Conservation (phyloP, 148 eudicot species). For the Simmondsia chinensis region DNA sequence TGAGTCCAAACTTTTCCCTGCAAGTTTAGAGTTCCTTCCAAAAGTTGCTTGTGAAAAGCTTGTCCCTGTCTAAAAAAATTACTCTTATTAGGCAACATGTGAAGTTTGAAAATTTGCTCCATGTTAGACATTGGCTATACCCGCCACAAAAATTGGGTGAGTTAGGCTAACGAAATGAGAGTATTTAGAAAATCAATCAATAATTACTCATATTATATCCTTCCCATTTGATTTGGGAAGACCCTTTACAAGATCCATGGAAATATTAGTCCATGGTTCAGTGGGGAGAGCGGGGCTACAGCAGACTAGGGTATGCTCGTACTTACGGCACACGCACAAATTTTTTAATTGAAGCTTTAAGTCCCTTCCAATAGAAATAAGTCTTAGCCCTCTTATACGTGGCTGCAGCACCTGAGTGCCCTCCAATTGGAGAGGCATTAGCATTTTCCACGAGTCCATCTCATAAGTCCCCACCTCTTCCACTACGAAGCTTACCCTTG, state of each 20-base stretch:
- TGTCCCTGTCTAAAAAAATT: not conserved
- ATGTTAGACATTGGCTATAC: not conserved
- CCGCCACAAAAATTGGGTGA: not conserved
- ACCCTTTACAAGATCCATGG: slow-evolving; percentile 2
- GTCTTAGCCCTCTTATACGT: too few relatives aligned
- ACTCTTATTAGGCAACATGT: not conserved
- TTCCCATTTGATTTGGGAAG: not conserved
- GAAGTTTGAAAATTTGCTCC: not conserved
- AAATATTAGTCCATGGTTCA: not conserved
- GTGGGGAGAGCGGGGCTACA: not conserved
- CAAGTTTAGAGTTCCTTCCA: not conserved
- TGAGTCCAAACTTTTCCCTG: not conserved
- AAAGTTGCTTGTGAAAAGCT: not conserved
- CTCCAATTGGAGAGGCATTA: too few relatives aligned
- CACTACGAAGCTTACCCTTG: too few relatives aligned
- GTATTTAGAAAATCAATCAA: not conserved
- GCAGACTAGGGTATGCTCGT: not conserved
- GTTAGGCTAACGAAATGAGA: not conserved
- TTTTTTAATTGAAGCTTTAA: too few relatives aligned
- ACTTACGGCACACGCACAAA: too few relatives aligned
- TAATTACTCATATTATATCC: not conserved
- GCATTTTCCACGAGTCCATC: too few relatives aligned
- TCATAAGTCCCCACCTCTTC: too few relatives aligned
- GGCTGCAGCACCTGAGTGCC: too few relatives aligned
- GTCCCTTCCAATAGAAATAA: too few relatives aligned